Conservation (phyloP, 805 yeast genomes). For the Zygoascus ofunaensis region DNA sequence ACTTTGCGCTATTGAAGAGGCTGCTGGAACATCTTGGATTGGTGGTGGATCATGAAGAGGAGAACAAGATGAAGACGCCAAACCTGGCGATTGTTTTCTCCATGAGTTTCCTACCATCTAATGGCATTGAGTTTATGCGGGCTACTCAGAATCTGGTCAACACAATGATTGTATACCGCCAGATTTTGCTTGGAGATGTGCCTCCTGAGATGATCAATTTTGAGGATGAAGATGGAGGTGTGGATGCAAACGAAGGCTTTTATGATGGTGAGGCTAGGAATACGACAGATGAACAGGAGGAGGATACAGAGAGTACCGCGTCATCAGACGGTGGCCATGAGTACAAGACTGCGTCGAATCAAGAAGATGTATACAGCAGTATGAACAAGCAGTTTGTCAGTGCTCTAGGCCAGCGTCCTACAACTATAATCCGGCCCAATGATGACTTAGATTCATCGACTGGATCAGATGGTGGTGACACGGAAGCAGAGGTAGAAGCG, state of each 20-base stretch:
- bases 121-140: conserved; percentile 32
- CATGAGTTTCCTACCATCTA: conserved; percentile 44
- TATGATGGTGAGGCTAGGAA: too few relatives aligned
- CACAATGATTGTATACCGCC: conserved; percentile 34
- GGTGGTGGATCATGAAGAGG: conserved; percentile 55
- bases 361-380: background rate
- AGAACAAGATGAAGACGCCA: conserved; percentile 79
- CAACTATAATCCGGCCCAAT: too few relatives aligned
- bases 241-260: conserved; percentile 1
- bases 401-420: background rate
- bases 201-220: background rate
- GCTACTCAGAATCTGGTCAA: conserved; percentile 46
- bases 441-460: too few relatives aligned
- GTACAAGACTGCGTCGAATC: background rate
- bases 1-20: conserved; percentile 58
- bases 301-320: background rate
- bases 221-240: conserved; percentile 3
- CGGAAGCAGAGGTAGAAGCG: too few relatives aligned
- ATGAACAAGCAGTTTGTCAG: background rate
- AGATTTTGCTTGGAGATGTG: conserved; percentile 21
- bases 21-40: conserved; percentile 60
- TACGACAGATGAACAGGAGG: background rate
- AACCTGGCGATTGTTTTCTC: conserved; percentile 85
- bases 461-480: too few relatives aligned
- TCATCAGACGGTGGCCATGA: background rate